These are phyloP conservation scores for Solanum corneliomulleri DNA, from an alignment of 257 asterid species.

Conservation along the genomic window DNA sequence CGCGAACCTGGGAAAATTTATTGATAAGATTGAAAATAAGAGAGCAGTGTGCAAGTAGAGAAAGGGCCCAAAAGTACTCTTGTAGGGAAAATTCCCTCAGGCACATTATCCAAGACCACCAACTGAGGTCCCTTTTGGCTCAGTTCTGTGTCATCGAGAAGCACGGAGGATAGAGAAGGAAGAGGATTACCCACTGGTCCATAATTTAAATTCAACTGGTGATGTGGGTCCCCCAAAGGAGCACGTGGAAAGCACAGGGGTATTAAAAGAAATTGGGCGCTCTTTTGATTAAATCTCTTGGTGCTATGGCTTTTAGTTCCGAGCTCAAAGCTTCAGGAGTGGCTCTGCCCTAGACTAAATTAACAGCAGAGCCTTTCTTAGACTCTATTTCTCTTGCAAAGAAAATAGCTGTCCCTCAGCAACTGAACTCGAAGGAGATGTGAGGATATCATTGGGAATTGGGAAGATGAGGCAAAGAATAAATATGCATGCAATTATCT, in stretches of 20 bases:
- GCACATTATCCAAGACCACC: background rate
- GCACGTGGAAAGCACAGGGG: background rate
- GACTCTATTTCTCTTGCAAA: background rate
- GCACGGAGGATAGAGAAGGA: background rate
- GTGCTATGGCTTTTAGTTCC: background rate
- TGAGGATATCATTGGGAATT: background rate
- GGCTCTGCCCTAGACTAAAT: background rate
- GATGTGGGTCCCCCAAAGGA: background rate
- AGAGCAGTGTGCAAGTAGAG: background rate
- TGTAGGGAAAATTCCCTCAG: background rate
- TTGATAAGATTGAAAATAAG: background rate
- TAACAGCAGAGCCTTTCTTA: background rate
- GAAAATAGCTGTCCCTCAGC: background rate
- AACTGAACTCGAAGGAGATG: background rate
- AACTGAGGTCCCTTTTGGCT: background rate
- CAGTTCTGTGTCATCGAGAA: background rate
- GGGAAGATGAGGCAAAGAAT: background rate
- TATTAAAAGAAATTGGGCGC: background rate
- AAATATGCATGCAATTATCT: background rate
- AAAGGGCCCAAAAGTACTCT: background rate
- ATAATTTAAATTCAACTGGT: background rate
- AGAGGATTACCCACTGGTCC: background rate
- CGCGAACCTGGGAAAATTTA: background rate
- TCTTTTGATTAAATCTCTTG: background rate
- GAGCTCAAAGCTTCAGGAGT: background rate